Evolutionary conservation across 768 basidiomycete species (phyloP), one percentile per base, ranked within the genome.

Genomic region (Harrya chromipes): DNA sequence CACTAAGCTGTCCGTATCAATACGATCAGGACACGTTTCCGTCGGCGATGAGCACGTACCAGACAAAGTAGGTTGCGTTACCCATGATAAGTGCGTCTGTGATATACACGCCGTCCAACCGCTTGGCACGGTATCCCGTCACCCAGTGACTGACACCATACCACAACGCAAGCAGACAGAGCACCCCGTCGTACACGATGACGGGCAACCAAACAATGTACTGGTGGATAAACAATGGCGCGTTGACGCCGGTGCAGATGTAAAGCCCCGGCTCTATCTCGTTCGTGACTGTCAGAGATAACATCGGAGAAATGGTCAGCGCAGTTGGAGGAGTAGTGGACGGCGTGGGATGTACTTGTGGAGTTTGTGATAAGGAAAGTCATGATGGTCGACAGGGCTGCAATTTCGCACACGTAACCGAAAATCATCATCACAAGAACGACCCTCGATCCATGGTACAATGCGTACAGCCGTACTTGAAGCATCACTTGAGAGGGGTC

Each of bases 11-110:
- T 29, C 14, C 37, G 16, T 14, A 14, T 8, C 21, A 47, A 49
- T 3, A 29, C 8, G 40, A 33, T 43, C 16, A 34, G n/a, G 2
- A 21, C 9, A 23, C 19, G 19, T 16, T 2, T 19, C 1, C 11
- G n/a, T 20, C 12, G 23, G 20, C 23, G 16, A 20, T 16, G 35
- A 14, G 12, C 12, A 1, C 56, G 29, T 38, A 62, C 60, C 46
- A 56, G 13, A 56, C 11, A 50, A 53, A 53, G 38, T 62, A 62
- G 20, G 42, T 20, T 13, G n/a, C 36, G 13, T 47, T 63, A 4
- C 46, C 61, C 24, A 38, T 57, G 24, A 62, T 12, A 13, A 60
- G 48, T 4, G 23, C 27, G 6, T 43, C 40, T 23, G 54, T 16
- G 36, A 63, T n/a, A n/a, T 26, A 12, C 0, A 53, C 31, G 2